These are phyloP conservation scores for Entoloma clypeatum DNA, from an alignment of 1,284 basidiomycete genomes.

Conservation along the genomic window DNA sequence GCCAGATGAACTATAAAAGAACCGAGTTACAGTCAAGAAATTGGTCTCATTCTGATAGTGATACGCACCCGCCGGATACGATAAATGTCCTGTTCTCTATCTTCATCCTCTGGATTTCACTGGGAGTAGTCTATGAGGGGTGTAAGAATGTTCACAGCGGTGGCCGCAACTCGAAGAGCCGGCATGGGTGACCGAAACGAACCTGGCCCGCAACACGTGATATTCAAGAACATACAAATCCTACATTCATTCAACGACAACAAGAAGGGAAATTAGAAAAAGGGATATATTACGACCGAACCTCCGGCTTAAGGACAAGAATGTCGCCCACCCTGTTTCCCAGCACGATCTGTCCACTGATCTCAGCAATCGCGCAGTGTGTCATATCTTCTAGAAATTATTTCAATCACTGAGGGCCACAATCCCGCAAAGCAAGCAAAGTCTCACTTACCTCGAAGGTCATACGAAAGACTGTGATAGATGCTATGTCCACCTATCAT, in stretches of 20 bases:
- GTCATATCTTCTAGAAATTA: slow-evolving; percentile 50
- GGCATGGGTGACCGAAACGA: too few species aligned
- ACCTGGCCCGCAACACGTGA: too few species aligned
- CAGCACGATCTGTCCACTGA: slow-evolving; percentile 40
- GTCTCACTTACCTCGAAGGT: slow-evolving; percentile 46
- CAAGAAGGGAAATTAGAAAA: too few species aligned
- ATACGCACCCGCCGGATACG: slow-evolving; percentile 49
- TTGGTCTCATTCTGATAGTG: not conserved
- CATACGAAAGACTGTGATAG: slow-evolving; percentile 41
- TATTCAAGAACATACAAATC: too few species aligned
- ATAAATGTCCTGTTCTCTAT: slow-evolving; percentile 44
- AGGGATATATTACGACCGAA: not conserved
- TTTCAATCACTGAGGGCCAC: too few species aligned
- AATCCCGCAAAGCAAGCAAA: too few species aligned
- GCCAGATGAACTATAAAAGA: slow-evolving; percentile 42
- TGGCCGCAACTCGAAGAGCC: too few species aligned
- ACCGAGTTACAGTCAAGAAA: not conserved
- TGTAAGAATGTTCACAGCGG: too few species aligned
- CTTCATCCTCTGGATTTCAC: too few species aligned
- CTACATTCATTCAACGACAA: too few species aligned
- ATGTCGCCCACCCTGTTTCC: slow-evolving; percentile 44
- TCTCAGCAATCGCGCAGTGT: slow-evolving; percentile 45
- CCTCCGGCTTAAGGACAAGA: slow-evolving; percentile 26
- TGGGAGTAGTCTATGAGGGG: too few species aligned
- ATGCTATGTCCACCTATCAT: slow-evolving; percentile 35